Evolutionary conservation across 2,329 filamentous ascomycete genomes (phyloP), one percentile per base, ranked within the genome.

Genomic region (Exserohilum rostratum): DNA sequence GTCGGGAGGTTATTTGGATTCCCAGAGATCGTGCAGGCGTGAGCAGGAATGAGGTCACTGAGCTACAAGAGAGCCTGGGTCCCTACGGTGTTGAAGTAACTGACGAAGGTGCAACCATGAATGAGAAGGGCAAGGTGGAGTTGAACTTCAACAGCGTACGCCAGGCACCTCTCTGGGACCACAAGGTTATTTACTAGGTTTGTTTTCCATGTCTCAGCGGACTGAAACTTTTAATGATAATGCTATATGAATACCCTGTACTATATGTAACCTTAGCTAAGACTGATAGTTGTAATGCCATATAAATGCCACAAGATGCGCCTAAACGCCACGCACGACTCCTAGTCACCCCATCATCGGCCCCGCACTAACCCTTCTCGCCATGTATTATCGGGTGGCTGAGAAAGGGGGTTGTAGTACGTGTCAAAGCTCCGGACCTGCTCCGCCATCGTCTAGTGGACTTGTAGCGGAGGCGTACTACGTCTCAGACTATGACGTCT

Each of bases 91-190:
- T 81, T 12, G 46, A 65, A 13, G 77, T 77, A 5, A 79, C 78
- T 6, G 78, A 81, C 52, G 77, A 79, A 22, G 76, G 74, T 20
- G 78, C 79, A 13, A 65, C 67, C 15, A 70, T 81, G 49, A 73
- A 80, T 55, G 77, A 78, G 64, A 75, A 80, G 66, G 77, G 77
- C 17, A 76, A 71, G 58, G 66, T 81, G 22, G 68, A 71, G 47
- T 80, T 78, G 78, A 58, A 67, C 31, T 66, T 39, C 0, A 25
- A 30, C 3, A 40, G 47, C 17, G 52, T 55, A 11, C 25, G 52
- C 15, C 29, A 46, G 30, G 46, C 46, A 20, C 52, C 52, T 38
- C 46, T 55, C 15, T 55, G 52, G 52, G 34, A 46, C 11, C 29
- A 50, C 3, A 50, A 34, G 34, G 34, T 51, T 12, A 29, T 40